These are phyloP conservation scores for Boletus edulis DNA, from an alignment of 768 basidiomycete species.

Conservation along the genomic window DNA sequence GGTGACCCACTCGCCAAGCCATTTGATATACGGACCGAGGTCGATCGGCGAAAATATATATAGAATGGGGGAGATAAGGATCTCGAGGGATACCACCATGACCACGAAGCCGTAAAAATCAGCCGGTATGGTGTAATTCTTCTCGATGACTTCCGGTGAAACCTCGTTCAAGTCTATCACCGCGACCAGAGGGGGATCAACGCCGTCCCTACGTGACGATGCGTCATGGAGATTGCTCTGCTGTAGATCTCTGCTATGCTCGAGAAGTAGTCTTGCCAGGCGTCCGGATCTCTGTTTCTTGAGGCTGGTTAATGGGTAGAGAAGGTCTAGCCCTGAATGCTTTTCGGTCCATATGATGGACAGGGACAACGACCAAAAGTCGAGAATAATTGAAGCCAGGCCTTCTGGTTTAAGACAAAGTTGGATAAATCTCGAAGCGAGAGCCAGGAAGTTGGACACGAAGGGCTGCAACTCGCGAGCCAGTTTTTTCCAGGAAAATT, in stretches of 20 bases:
- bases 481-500: not conserved
- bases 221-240: not conserved
- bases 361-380: not conserved
- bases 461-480: not conserved
- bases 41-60: not conserved
- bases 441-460: not conserved
- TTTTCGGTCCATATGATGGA: not conserved
- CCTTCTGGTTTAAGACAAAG: not conserved
- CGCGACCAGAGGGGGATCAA: not conserved
- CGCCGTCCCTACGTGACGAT: not conserved
- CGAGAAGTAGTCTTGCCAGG: constrained; percentile 4
- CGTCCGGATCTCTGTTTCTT: constrained; percentile 4
- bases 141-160: not conserved
- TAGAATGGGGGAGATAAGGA: not conserved
- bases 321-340: not conserved
- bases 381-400: constrained; percentile 3
- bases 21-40: not conserved
- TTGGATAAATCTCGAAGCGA: not conserved
- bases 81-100: not conserved
- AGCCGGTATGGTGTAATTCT: not conserved
- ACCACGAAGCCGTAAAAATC: not conserved
- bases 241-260: not conserved
- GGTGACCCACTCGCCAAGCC: not conserved
- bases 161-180: constrained; percentile 4
- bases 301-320: constrained; percentile 6